Conservation (phyloP, 2,329 filamentous ascomycete genomes). For the Fusarium sarcochroum region DNA sequence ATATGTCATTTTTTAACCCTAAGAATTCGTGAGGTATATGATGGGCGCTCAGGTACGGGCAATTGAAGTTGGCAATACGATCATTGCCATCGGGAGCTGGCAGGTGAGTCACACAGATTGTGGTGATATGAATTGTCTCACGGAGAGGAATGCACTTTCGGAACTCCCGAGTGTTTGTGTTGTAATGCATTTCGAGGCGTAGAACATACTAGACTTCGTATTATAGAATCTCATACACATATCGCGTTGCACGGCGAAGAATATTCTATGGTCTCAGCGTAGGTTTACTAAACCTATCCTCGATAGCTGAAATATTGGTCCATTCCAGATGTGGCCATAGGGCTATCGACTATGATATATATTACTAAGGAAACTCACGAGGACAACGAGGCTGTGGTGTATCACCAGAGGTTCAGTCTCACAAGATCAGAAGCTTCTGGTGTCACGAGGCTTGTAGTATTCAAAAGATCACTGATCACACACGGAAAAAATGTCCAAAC, state of each 20-base stretch:
- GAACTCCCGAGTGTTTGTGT: neutral
- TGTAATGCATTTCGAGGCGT: neutral
- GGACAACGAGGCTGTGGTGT: neutral
- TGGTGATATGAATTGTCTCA: no score
- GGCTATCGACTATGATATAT: neutral
- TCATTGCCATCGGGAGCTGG: no score
- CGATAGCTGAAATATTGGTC: neutral
- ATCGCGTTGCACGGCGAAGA: no score
- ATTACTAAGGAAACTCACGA: conserved; percentile 20
- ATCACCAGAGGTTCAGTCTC: conserved; percentile 2
- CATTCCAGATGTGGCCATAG: neutral
- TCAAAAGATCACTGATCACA: neutral
- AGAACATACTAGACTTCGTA: no score
- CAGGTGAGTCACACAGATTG: no score
- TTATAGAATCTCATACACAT: no score
- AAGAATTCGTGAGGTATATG: no score
- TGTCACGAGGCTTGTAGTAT: conserved; percentile 2
- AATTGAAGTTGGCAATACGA: no score
- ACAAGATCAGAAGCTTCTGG: neutral
- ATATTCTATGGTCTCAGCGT: no score
- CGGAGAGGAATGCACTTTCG: neutral
- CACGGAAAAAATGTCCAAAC: neutral
- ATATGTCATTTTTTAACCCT: no score
- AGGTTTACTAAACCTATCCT: neutral
- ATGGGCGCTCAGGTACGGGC: no score